Evolutionary conservation across 495 filamentous ascomycete species (phyloP), one percentile per base, ranked within the genome.

Genomic region (Poronia punctata): DNA sequence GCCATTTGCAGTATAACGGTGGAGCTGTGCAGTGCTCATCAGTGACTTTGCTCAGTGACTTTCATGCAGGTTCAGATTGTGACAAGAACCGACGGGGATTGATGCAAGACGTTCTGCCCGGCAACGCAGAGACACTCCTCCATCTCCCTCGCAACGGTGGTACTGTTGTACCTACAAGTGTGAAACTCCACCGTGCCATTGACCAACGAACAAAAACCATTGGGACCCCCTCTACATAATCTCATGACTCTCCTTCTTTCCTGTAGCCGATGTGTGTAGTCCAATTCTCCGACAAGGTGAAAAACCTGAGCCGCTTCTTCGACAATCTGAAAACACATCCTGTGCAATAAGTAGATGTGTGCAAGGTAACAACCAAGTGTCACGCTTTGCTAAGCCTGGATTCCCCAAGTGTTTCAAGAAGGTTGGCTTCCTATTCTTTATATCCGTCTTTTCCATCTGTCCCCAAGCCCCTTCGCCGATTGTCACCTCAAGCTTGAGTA

Each of bases 151-250:
- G 34, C 42, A 45, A 45, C 34, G 27, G 26, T 20, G 33, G 24
- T 41, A 30, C 40, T 35, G 33, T 27, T 17, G 21, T 14, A 11
- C 23, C 14, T 27, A 16, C 19, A 7, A 8, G 38, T 21, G 26
- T 38, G 42, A 31, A 45, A 45, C 42, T 45, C 42, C 42, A 45
- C 42, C 35, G 33, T 44, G 33, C 40, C 41, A 43, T 12, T n/a
- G 15, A 12, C 23, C 23, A 15, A 29, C 6, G 33, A 38, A 45
- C 42, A 45, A 45, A 45, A 45, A 32, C 42, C 42, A 32, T 38
- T 45, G 22, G 21, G 15, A 26, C 27, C 27, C 42, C 34, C 34
- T 38, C 41, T 32, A 14, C 18, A 21, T 36, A 29, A 21, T 23
- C 33, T 45, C 35, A 30, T 27, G 35, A 8, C 15, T 45, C 35